A percentile compares a stretch with the other conserved stretches of the same genome.
phyloP scores from a whole-genome alignment of 2,329 filamentous ascomycete species.

The Rhexocercosporidium sp. region DNA sequence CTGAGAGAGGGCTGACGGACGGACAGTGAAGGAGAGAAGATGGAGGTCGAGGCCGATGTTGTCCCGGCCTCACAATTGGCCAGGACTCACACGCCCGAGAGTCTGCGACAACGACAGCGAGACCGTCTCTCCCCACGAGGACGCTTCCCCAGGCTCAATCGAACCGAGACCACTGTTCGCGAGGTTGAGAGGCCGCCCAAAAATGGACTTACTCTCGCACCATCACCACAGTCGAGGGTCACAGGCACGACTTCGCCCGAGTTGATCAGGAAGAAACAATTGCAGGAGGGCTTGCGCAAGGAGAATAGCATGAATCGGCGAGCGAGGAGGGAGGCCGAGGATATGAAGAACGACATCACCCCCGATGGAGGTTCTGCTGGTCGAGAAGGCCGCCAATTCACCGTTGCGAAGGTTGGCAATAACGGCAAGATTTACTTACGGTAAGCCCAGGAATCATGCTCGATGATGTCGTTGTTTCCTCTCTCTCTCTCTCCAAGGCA shows the following conservation, averaged over 20 bases:
- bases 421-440: conserved; percentile 83
- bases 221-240: conserved; percentile 33
- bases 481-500: conserved; percentile 11
- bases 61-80: conserved; percentile 25
- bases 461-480: conserved; percentile 27
- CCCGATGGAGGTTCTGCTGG: conserved; percentile 65
- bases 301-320: conserved; percentile 37
- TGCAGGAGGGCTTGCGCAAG: conserved; percentile 39
- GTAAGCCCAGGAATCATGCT: conserved; percentile 53
- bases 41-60: conserved; percentile 31
- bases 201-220: conserved; percentile 33
- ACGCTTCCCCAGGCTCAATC: conserved; percentile 33
- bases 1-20: conserved; percentile 9
- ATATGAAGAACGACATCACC: conserved; percentile 60
- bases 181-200: conserved; percentile 31
- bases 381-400: conserved; percentile 56
- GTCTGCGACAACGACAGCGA: conserved; percentile 43
- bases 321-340: conserved; percentile 46
- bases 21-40: conserved; percentile 12
- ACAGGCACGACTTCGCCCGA: conserved; percentile 33
- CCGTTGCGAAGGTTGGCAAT: conserved; percentile 81
- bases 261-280: conserved; percentile 33
- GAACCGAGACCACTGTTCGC: conserved; percentile 31
- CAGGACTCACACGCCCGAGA: conserved; percentile 36
- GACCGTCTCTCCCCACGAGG: conserved; percentile 42